These are phyloP conservation scores for Teunomyces lycoperdinae DNA, from an alignment of 805 yeast species.

Conservation along the genomic window DNA sequence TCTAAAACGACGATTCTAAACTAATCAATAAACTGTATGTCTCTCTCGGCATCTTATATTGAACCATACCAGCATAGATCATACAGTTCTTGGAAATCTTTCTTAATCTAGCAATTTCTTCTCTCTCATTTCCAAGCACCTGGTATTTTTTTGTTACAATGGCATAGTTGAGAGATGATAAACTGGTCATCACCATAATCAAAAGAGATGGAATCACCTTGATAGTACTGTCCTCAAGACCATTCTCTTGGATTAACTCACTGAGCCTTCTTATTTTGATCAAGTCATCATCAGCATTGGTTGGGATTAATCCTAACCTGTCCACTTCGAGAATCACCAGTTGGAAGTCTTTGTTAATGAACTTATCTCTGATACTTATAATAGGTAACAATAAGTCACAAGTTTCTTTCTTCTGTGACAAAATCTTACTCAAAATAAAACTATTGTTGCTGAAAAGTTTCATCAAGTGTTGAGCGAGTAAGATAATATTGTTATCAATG, in stretches of 20 bases:
- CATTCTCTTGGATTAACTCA: slow-evolving; percentile 54
- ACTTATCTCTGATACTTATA: slow-evolving; percentile 62
- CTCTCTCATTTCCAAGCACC: slow-evolving; percentile 44
- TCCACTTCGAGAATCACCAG: slow-evolving; percentile 54
- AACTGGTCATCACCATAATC: slow-evolving; percentile 76
- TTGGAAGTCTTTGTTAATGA: slow-evolving; percentile 56
- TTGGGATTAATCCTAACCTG: slow-evolving; percentile 65
- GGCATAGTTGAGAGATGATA: slow-evolving; percentile 54
- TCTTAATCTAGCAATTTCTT: slow-evolving; percentile 54
- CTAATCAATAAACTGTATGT: slow-evolving; percentile 68
- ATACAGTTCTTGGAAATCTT: slow-evolving; percentile 77
- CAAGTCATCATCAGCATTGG: slow-evolving; percentile 46
- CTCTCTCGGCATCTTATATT: slow-evolving; percentile 87
- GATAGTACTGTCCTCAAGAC: slow-evolving; percentile 66
- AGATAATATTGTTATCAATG: slow-evolving; percentile 46
- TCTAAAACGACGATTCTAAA: slow-evolving; percentile 48
- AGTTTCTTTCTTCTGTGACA: slow-evolving; percentile 57
- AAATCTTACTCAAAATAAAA: slow-evolving; percentile 55
- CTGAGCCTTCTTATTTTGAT: slow-evolving; percentile 62
- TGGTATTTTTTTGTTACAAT: slow-evolving; percentile 43
- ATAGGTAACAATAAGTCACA: slow-evolving; percentile 63
- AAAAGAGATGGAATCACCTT: slow-evolving; percentile 78
- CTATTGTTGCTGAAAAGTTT: slow-evolving; percentile 52
- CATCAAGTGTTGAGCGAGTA: slow-evolving; percentile 45
- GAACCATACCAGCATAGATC: slow-evolving; percentile 93